Base-by-base conservation (phyloP, 2,329 filamentous ascomycete genomes). In the Fusarium chlamydosporum region DNA sequence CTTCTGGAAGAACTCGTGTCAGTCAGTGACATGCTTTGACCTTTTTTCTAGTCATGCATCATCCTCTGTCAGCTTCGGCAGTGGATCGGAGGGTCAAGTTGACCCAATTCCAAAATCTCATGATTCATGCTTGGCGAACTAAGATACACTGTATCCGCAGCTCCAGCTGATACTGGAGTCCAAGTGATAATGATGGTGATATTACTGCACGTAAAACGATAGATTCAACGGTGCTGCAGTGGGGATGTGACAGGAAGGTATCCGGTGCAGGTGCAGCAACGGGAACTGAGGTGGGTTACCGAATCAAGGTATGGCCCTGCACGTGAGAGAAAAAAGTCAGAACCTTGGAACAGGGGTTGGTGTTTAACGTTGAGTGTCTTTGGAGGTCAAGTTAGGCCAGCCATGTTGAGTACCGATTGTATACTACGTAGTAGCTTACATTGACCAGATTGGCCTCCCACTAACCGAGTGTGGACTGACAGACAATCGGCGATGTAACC, bases 1-100 rank as follows among this genome's bases (percentile, higher is more conserved):
- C 35, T 61, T 68, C 62, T 65, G 35, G 54, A 53, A 48, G 42
- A 13, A 35, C 37, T 58, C 34, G 56, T 66, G 65, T 69, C 65
- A 68, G 31, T 48, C 41, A 53, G 38, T 33, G 18, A 33, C 47
- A 46, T 56, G 38, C 46, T 56, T 47, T 35, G 58, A 29, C 20
- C 18, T 38, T 31, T 33, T 18, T 50, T 8, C 26, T 61, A 70
- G 67, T 70, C 67, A 70, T 68, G 63, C 27, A 20, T 26, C 26
- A 29, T 31, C 27, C 15, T 16, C 27, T 34, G 4, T 13, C 26
- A 23, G 31, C 34, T 46, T 55, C 47, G 47, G 41, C 41, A 56
- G 41, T 56, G 34, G 26, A 50, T 47, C 27, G 15, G 42, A 45
- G 26, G 11, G 42, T 29, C 16, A 31, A 26, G 31, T 45, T 4